Evolutionary conservation across 805 yeast genomes (phyloP).

Genomic region (Candida tammaniensis): DNA sequence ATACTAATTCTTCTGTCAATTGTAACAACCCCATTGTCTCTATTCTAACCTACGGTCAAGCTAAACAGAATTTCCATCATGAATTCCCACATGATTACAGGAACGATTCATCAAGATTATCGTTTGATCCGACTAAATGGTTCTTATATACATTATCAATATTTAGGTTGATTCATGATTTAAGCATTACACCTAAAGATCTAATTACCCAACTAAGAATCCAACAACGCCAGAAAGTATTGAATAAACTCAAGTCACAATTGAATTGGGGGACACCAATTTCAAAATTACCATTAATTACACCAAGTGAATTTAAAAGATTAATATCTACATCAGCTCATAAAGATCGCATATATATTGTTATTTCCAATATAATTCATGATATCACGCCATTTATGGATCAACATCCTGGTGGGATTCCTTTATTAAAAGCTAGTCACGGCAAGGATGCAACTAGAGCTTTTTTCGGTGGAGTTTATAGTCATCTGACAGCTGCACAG

Average conservation of each 20-base stretch:
- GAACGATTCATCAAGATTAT: slow-evolving; percentile 66
- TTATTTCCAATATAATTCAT: slow-evolving; percentile 88
- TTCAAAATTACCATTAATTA: slow-evolving; percentile 71
- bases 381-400: slow-evolving; percentile 88
- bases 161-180: slow-evolving; percentile 57
- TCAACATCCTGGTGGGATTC: slow-evolving; percentile 92
- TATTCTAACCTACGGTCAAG: slow-evolving; percentile 81
- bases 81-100: slow-evolving; percentile 92
- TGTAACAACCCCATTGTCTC: slow-evolving; percentile 56
- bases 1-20: slow-evolving; percentile 68
- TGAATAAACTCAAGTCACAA: slow-evolving; percentile 72
- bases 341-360: slow-evolving; percentile 60
- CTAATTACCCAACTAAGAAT: slow-evolving; percentile 53
- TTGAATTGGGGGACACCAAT: slow-evolving; percentile 95
- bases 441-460: slow-evolving; percentile 95
- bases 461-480: slow-evolving; percentile 91
- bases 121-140: slow-evolving; percentile 88
- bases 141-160: slow-evolving; percentile 50
- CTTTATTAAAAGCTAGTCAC: slow-evolving; percentile 72
- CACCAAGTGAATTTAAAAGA: slow-evolving; percentile 44
- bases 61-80: slow-evolving; percentile 91
- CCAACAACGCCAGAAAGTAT: slow-evolving; percentile 73
- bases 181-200: slow-evolving; percentile 66
- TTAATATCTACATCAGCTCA: slow-evolving; percentile 36
- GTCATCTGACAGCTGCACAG: slow-evolving; percentile 90